Evolutionary conservation across 2,329 filamentous ascomycete species (phyloP), one percentile per base, ranked within the genome.

Genomic region (Diaporthe helianthi): DNA sequence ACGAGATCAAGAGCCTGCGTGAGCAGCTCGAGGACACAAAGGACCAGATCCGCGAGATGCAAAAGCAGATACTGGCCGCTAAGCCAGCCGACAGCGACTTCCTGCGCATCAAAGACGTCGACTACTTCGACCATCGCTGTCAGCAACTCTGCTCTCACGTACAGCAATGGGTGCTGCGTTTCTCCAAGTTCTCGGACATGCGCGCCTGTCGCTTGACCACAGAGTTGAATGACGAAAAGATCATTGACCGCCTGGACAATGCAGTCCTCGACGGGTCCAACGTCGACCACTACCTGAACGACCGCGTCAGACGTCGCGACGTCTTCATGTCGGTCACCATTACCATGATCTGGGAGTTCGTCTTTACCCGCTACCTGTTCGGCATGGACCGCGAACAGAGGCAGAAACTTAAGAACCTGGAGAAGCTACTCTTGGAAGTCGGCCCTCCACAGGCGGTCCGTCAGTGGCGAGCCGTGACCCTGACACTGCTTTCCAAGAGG

Each of bases 331-430:
- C 94, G 46, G 94, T 99, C 80, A 93, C 95, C 68, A 98, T 98
- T 94, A 96, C 92, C 71, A 98, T 99, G 94, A 90, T 99, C 64
- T 99, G 94, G 94, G 96, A 99, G 80, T 98, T 97, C 77, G 91
- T 99, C 78, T 99, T 99, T 78, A 98, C 95, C 10, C 90, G 96
- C 73, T 99, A 99, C 79, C 89, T 99, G 31, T 99, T 99, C 79
- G 96, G 96, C 75, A 97, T 99, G 93, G 96, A 99, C 79, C 89
- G 94, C 75, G 96, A 98, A 80, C 96, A 99, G 81, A 90, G 96
- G 75, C 94, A 98, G 80, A 98, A 98, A 81, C 90, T 99, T 79
- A 98, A 99, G 83, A 90, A 92, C 41, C 87, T 99, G 10, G 97
- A 99, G 82, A 98, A 97, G 84, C 90, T 92, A 47, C 86, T 99